These are phyloP conservation scores for Phytophthora sp. DNA, from an alignment of 352 stramenopile genomes.

Conservation along the genomic window DNA sequence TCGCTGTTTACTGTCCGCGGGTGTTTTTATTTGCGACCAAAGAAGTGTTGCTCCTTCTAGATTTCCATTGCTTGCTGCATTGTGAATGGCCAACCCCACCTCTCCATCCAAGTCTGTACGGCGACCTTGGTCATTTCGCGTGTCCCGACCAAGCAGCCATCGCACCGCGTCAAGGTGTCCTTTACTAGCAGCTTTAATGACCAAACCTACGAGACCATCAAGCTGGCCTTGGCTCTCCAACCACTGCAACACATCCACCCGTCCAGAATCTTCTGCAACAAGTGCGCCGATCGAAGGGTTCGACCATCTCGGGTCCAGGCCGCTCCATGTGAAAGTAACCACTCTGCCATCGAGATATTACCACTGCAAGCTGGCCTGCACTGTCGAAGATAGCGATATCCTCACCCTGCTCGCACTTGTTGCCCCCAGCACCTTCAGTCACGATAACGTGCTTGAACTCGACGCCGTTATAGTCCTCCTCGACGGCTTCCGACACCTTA, in stretches of 20 bases:
- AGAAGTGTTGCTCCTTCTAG: not conserved
- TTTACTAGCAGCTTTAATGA: slow-evolving; percentile 7
- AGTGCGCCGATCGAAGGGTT: not conserved
- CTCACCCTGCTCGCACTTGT: too few species aligned
- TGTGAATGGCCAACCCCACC: not conserved
- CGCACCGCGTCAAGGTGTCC: slow-evolving; percentile 7
- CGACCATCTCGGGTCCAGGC: not conserved
- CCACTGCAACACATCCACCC: slow-evolving; percentile 12
- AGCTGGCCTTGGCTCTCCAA: not conserved
- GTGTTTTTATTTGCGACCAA: too few species aligned
- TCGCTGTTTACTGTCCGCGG: too few species aligned
- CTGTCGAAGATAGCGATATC: not conserved
- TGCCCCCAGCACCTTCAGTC: too few species aligned
- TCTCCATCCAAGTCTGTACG: not conserved
- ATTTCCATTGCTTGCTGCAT: not conserved
- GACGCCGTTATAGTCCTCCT: too few species aligned
- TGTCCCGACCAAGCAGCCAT: slow-evolving; percentile 4
- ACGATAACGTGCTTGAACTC: too few species aligned
- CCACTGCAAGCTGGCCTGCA: slow-evolving; percentile 4
- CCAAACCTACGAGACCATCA: not conserved
- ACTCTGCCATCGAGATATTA: slow-evolving; percentile 28
- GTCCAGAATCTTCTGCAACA: not conserved
- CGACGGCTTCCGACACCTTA: too few species aligned
- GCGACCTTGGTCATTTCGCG: not conserved
- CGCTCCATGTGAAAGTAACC: slow-evolving; percentile 1